phyloP scores from a whole-genome alignment of 805 yeast species.

The Candida ponderosae region DNA sequence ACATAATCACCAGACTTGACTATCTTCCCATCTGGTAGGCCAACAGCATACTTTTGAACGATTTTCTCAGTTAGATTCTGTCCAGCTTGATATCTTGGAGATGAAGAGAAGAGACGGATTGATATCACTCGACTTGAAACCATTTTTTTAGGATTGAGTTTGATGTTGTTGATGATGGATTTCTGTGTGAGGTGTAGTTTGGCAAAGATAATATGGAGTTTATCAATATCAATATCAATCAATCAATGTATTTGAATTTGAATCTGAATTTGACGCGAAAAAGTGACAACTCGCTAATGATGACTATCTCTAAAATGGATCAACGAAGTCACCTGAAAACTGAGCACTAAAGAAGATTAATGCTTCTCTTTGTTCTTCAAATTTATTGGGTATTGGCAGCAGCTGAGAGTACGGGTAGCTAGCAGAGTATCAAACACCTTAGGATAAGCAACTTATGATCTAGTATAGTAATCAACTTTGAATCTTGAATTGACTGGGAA shows the following conservation, averaged over 20 bases:
- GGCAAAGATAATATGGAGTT: background rate
- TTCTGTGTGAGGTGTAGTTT: background rate
- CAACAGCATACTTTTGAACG: slow-evolving; percentile 89
- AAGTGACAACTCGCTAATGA: too few relatives aligned
- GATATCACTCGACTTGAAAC: slow-evolving; percentile 1
- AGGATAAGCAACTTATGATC: too few relatives aligned
- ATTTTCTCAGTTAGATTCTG: slow-evolving; percentile 95
- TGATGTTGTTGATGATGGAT: background rate
- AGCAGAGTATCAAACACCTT: too few relatives aligned
- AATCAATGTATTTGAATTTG: background rate
- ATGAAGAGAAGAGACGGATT: slow-evolving; percentile 15
- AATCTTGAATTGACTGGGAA: too few relatives aligned
- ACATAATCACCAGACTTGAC: slow-evolving; percentile 93
- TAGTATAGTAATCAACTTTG: too few relatives aligned
- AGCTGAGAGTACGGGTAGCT: too few relatives aligned
- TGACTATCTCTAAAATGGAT: too few relatives aligned
- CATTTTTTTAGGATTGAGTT: background rate
- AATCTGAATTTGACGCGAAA: too few relatives aligned
- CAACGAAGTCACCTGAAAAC: too few relatives aligned
- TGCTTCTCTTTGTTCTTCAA: too few relatives aligned
- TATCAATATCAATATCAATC: background rate
- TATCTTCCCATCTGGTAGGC: slow-evolving; percentile 62
- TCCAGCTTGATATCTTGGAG: slow-evolving; percentile 12
- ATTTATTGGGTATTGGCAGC: too few relatives aligned
- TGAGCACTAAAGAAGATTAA: too few relatives aligned